Conservation (phyloP, 371 early-diverging fungal genomes). For the Paraphysoderma sedebokerense region DNA sequence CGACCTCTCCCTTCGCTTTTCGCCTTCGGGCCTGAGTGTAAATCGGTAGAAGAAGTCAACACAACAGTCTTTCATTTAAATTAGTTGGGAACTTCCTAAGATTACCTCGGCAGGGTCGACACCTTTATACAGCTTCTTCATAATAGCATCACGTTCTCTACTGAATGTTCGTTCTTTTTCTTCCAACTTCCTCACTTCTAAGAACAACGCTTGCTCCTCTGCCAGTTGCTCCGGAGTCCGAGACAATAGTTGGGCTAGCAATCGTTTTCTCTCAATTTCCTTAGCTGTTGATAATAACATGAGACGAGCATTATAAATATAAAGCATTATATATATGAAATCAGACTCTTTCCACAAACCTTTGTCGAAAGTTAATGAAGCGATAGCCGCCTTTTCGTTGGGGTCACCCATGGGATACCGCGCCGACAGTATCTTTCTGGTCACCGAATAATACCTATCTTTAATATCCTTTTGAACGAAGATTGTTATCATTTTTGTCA, state of each 20-base stretch:
- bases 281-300: too few relatives aligned
- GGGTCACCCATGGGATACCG: slow-evolving; percentile 7
- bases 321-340: too few relatives aligned
- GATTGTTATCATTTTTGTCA: slow-evolving; percentile 1
- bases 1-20: too few relatives aligned
- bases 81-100: not conserved
- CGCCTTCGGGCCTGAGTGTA: too few relatives aligned
- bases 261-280: slow-evolving; percentile 46
- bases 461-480: slow-evolving; percentile 44
- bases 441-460: slow-evolving; percentile 54
- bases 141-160: slow-evolving; percentile 52
- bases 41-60: too few relatives aligned
- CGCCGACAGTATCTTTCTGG: slow-evolving; percentile 28
- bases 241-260: slow-evolving; percentile 42
- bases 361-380: not conserved
- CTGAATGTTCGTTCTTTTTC: slow-evolving; percentile 48
- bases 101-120: not conserved
- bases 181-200: slow-evolving; percentile 61
- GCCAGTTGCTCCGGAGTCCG: slow-evolving; percentile 62
- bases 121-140: slow-evolving; percentile 5
- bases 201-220: slow-evolving; percentile 59
- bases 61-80: too few relatives aligned
- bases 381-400: not conserved
- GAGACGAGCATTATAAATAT: too few relatives aligned
- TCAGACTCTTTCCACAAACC: too few relatives aligned